Evolutionary conservation across 2,329 filamentous ascomycete species (phyloP), one percentile per base, ranked within the genome.

Genomic region (Arachnomyces sp.): DNA sequence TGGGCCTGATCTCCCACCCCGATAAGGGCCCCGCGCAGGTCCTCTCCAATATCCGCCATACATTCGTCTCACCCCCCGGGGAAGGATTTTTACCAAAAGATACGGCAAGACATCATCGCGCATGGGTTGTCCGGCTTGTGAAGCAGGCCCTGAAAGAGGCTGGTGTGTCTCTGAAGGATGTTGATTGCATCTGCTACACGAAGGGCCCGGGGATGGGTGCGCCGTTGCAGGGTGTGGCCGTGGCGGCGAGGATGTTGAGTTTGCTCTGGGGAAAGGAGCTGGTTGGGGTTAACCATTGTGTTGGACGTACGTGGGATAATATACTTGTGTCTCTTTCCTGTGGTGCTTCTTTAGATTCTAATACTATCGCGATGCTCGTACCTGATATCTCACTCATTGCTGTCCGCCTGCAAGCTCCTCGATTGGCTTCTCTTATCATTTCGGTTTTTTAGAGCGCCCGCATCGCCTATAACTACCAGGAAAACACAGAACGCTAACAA

Each of bases 61-160:
- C 92, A 14, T 98, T 90, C 68, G 74, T 82, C 54, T 85, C 90
- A 33, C 90, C 92, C 3, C 88, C 92, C 1, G 92, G 92, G 32
- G 84, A 89, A 44, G 92, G 92, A 3, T 96, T 98, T 66, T 76
- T 96, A 3, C 92, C 92, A 46, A 95, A 96, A 61, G 92, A 98
- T 67, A 95, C 90, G 1, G 92, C 92, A 12, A 77, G 78, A 38
- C 92, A 98, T 67, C 92, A 98, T 73, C 82, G 92, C 48, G 61
- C 78, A 58, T 86, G 84, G 79, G 86, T 96, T 48, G 83, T 87
- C 12, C 69, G 73, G 16, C 71, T 96, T n/a, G 82, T 92, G 13
- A 86, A 82, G 52, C 76, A 78, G 46, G 86, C 90, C 3, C 76
- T 98, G 47, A 70, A 72, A 42, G 79, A 83, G 50, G 86, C 90